phyloP scores from a whole-genome alignment of 2,329 filamentous ascomycete genomes.

The Aspergillus fischeri region DNA sequence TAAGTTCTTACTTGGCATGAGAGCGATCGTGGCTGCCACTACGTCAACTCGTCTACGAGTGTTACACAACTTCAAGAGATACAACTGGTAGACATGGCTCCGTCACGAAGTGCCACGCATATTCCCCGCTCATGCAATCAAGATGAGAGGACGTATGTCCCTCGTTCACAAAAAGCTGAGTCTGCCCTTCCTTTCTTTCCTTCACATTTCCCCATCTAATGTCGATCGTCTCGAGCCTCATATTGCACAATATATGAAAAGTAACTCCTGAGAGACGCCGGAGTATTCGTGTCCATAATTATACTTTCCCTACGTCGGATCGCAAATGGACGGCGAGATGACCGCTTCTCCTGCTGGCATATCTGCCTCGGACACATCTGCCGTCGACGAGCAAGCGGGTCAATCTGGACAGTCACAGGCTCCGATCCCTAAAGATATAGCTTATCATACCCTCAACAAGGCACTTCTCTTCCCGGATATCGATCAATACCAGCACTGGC shows the following conservation, averaged over 20 bases:
- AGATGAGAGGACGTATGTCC: background rate
- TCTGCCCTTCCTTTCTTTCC: background rate
- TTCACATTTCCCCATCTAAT: background rate
- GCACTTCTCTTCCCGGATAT: constrained; percentile 2
- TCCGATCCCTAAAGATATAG: background rate
- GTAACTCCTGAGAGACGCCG: background rate
- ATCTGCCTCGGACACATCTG: background rate
- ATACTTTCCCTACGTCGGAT: background rate
- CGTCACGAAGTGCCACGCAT: background rate
- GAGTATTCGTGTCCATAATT: background rate
- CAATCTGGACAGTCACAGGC: background rate
- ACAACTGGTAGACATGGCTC: background rate
- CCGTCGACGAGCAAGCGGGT: background rate
- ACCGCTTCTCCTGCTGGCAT: background rate
- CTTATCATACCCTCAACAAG: background rate
- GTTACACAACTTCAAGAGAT: background rate
- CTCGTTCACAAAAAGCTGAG: background rate
- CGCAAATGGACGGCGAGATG: background rate
- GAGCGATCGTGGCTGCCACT: background rate
- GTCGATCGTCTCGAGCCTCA: background rate
- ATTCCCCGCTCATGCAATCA: background rate
- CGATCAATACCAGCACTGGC: constrained; percentile 10
- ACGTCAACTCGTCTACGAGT: background rate
- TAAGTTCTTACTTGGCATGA: no score
- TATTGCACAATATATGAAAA: background rate